A percentile compares a stretch with the other conserved stretches of the same genome.
Conservation (phyloP, 2,329 filamentous ascomycete species). For the Eutypella sp. region DNA sequence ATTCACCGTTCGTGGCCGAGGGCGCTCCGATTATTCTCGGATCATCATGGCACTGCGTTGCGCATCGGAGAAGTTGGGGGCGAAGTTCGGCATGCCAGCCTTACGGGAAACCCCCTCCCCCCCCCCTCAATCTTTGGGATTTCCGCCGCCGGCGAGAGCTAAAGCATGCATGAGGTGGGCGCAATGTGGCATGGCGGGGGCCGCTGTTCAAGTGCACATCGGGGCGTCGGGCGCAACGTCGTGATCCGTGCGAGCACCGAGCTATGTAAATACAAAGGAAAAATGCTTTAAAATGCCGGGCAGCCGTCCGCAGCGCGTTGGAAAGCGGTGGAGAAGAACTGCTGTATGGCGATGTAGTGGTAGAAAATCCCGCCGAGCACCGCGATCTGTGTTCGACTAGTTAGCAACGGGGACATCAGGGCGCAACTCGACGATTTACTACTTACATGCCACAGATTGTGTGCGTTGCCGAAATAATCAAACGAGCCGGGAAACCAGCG, state of each 20-base stretch:
- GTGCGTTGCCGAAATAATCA: constrained; percentile 90
- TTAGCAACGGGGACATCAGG: constrained; percentile 58
- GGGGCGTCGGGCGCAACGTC: neutral
- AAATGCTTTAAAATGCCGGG: constrained; percentile 48
- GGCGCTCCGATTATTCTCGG: no score
- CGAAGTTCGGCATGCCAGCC: no score
- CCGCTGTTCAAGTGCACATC: neutral
- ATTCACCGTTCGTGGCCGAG: no score
- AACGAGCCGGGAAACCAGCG: constrained; percentile 89
- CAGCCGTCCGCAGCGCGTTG: constrained; percentile 59
- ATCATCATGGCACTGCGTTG: no score
- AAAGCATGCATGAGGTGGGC: no score
- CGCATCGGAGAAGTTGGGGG: no score
- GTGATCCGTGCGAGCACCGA: neutral
- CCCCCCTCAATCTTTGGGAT: no score
- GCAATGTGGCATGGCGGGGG: no score
- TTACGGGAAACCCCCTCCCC: no score
- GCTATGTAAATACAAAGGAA: neutral
- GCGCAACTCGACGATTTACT: constrained; percentile 68
- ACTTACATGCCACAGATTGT: constrained; percentile 90
- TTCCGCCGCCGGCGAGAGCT: no score
- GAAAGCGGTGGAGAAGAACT: constrained; percentile 81
- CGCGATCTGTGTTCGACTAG: constrained; percentile 89
- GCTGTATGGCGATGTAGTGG: constrained; percentile 93
- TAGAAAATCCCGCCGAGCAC: constrained; percentile 95